Conservation (phyloP, 2,329 filamentous ascomycete species). For the Botrytis porri region DNA sequence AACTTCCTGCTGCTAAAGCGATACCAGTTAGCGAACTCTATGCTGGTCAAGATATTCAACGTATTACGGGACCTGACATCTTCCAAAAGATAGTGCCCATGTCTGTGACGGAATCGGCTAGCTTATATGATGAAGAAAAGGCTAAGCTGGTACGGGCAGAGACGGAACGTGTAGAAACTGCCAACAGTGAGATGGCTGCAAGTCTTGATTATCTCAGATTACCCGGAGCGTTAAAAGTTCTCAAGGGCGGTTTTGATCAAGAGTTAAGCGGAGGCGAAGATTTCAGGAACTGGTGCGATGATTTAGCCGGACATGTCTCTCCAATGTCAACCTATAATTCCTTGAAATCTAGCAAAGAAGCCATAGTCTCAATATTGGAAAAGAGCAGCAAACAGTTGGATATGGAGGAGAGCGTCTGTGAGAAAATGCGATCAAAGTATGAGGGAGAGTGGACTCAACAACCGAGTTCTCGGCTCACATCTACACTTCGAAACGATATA, state of each 20-base stretch:
- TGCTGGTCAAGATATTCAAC: conserved; percentile 92
- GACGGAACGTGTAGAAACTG: conserved; percentile 86
- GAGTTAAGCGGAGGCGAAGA: conserved; percentile 86
- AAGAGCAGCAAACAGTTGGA: conserved; percentile 84
- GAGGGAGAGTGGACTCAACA: conserved; percentile 96
- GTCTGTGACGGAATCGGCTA: conserved; percentile 93
- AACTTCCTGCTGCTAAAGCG: conserved; percentile 91
- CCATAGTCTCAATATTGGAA: conserved; percentile 70
- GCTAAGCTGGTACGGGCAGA: conserved; percentile 92
- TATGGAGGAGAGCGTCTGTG: conserved; percentile 95
- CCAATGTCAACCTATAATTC: conserved; percentile 77
- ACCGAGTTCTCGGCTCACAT: conserved; percentile 84
- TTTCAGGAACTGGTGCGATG: conserved; percentile 90
- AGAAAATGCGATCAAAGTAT: conserved; percentile 99
- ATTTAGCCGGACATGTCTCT: conserved; percentile 80
- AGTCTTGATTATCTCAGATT: conserved; percentile 91
- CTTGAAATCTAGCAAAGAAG: conserved; percentile 72
- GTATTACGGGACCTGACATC: conserved; percentile 94
- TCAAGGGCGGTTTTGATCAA: conserved; percentile 91
- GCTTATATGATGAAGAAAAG: conserved; percentile 97
- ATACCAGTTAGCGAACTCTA: conserved; percentile 97
- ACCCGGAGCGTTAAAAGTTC: conserved; percentile 80
- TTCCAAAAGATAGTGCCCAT: conserved; percentile 96
- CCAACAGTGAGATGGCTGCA: conserved; percentile 93
- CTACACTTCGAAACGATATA: conserved; percentile 82